Base-by-base conservation (phyloP, 805 yeast species). In the Saturnispora diversa region DNA sequence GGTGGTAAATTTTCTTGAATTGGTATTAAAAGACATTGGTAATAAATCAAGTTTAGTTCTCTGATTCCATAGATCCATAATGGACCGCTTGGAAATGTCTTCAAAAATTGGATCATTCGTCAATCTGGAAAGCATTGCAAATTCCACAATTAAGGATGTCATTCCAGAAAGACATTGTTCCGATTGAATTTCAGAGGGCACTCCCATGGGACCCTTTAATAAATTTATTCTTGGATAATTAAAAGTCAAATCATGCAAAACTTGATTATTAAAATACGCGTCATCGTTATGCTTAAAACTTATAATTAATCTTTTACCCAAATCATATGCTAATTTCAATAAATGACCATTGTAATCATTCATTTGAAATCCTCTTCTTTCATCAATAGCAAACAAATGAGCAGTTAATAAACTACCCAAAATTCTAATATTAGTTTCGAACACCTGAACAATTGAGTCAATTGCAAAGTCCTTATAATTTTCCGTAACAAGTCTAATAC, bases 111-210 rank as follows among this genome's bases (percentile, higher is more conserved):
- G 66, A 54, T 88, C 90, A 4, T 82, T 80, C 0, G 95, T 83
- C 19, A 90, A 65, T 37, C 75, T 62, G 1, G 94, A 84, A 22
- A 88, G 63, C 28, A 88, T 59, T 0, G 88, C 74, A 55, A 90
- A 74, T 59, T 88, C 97, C 28, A 88, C 64, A 45, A 86, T 69
- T 3, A 94, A 84, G 1, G 88, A 77, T 0, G 87, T 81, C 13
- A 88, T 90, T 2, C 96, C 97, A 0, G 96, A 82, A 0, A 87
- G 74, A 55, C 95, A 87, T 6, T 87, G 87, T 45, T 84, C 94
- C 10, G 64, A 48, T 37, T 73, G 69, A 5, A 74, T 45, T 1
- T 55, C 52, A 6, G 58, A 44, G 0, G 82, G 75, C 0, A 78
- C 47, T 1, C 62, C 39, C 26, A 59, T 40, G 1, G 74, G 63